These are phyloP conservation scores for Suillus lakei DNA, from an alignment of 768 basidiomycete genomes.

Conservation along the genomic window DNA sequence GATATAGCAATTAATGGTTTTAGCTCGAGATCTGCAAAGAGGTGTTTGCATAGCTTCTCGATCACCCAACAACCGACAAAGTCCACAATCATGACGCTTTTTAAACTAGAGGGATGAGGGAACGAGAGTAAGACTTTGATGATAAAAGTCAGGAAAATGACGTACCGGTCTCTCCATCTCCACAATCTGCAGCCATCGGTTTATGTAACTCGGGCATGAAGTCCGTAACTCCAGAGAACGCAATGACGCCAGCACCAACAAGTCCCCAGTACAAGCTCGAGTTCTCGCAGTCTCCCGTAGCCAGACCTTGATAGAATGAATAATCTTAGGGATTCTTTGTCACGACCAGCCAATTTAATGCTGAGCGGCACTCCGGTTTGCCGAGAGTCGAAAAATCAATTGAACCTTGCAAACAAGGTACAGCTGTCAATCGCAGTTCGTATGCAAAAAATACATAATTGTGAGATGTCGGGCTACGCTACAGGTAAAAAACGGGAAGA, in stretches of 20 bases:
- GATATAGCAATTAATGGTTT: too few relatives aligned
- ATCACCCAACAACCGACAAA: conserved; percentile 88
- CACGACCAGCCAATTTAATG: too few relatives aligned
- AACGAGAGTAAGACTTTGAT: background rate
- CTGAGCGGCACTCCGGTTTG: too few relatives aligned
- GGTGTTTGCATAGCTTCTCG: conserved; percentile 79
- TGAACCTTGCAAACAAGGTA: too few relatives aligned
- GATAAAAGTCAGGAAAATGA: conserved; percentile 20
- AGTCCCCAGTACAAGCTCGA: conserved; percentile 92
- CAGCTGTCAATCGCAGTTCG: conserved; percentile 8
- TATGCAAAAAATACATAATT: conserved; percentile 29
- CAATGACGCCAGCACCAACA: conserved; percentile 85
- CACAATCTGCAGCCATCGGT: conserved; percentile 95
- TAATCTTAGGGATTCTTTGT: too few relatives aligned
- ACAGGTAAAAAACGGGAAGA: conserved; percentile 22
- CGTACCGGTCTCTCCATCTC: conserved; percentile 81
- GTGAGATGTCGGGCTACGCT: conserved; percentile 25
- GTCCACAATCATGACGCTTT: conserved; percentile 79
- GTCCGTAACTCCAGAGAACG: conserved; percentile 92
- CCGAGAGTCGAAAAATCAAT: too few relatives aligned
- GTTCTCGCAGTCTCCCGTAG: too few relatives aligned
- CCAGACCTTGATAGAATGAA: too few relatives aligned
- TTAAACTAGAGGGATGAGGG: conserved; percentile 67
- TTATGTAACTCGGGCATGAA: conserved; percentile 95
- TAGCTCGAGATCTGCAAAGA: conserved; percentile 90